Base-by-base conservation (phyloP, 2,329 filamentous ascomycete genomes). In the Aspergillus persii region DNA sequence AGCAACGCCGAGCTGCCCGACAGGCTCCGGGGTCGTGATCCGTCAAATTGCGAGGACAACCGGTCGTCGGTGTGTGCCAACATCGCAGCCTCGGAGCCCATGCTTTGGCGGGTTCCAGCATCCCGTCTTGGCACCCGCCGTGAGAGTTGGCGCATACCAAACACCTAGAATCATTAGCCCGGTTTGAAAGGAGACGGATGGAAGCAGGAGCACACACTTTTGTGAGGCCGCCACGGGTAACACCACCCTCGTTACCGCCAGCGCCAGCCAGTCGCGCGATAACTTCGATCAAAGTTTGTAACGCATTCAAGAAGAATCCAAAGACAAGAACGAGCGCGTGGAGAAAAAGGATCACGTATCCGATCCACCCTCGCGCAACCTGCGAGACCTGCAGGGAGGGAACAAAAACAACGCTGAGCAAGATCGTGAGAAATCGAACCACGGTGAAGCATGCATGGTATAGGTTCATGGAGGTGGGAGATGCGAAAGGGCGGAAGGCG, bases 391-490 rank as follows among this genome's bases (percentile, higher is more conserved):
- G 88, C 3, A 99, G 82, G 1, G 89, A 89, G 1, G 94, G 92
- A 11, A 93, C 86, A 73, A 99, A 99, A 1, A 93, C 82, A 36
- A 92, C 85, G 81, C 90, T 92, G 56, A 94, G 79, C 56, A 94
- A 79, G 50, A 92, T 84, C 0, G 89, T 89, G 51, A 91, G 77
- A 33, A 97, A 88, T 36, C 95, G 87, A 12, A 96, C 80, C 2
- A 84, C 79, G 0, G 92, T 86, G 74, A 97, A 96, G 62, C 92
- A 86, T 2, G 89, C 91, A 69, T 98, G 93, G 66, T 97, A 97
- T 8, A 91, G 86, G 71, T 98, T 98, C 95, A 99, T 99, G 30
- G 94, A 97, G 0, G 95, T 98, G 26, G 93, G 87, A 2, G 88
- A 87, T 61, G 94, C 89, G 70, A 96, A 99, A 0, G 95, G 95